Percentiles rank a stretch among this genome's conserved stretches.
Conservation (phyloP, 2,329 filamentous ascomycete genomes). For the Ceratocystis ficicola region DNA sequence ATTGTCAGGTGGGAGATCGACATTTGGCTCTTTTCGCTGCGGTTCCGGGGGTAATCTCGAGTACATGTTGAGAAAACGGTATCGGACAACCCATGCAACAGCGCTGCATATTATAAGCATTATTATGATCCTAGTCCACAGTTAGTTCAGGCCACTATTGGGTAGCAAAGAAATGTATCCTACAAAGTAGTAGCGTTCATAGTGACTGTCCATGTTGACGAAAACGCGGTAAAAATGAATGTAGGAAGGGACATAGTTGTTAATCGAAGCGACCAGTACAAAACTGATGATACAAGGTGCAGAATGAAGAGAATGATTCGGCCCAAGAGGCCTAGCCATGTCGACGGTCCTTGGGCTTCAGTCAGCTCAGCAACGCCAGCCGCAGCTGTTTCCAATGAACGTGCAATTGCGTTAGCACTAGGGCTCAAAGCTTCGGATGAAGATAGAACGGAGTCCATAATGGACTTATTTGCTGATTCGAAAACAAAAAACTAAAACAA, state of each 20-base stretch:
- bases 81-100: slow-evolving; percentile 84
- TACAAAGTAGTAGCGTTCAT: slow-evolving; percentile 97
- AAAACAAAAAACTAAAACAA: background rate
- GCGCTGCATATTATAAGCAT: slow-evolving; percentile 66
- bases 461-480: background rate
- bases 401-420: slow-evolving; percentile 2
- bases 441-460: background rate
- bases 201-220: slow-evolving; percentile 87
- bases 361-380: slow-evolving; percentile 15
- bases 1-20: slow-evolving; percentile 88
- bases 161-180: slow-evolving; percentile 27
- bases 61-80: slow-evolving; percentile 96
- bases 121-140: slow-evolving; percentile 54
- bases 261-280: slow-evolving; percentile 75
- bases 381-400: slow-evolving; percentile 15
- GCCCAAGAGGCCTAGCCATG: slow-evolving; percentile 48
- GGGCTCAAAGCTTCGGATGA: background rate
- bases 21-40: slow-evolving; percentile 86
- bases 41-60: slow-evolving; percentile 84
- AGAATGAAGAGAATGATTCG: slow-evolving; percentile 43
- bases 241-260: slow-evolving; percentile 80
- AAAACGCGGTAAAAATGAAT: slow-evolving; percentile 79
- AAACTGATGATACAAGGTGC: slow-evolving; percentile 43
- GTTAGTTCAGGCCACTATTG: slow-evolving; percentile 17
- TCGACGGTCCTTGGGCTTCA: slow-evolving; percentile 29